Conservation (phyloP, 495 filamentous ascomycete species). For the Xylona heveae region DNA sequence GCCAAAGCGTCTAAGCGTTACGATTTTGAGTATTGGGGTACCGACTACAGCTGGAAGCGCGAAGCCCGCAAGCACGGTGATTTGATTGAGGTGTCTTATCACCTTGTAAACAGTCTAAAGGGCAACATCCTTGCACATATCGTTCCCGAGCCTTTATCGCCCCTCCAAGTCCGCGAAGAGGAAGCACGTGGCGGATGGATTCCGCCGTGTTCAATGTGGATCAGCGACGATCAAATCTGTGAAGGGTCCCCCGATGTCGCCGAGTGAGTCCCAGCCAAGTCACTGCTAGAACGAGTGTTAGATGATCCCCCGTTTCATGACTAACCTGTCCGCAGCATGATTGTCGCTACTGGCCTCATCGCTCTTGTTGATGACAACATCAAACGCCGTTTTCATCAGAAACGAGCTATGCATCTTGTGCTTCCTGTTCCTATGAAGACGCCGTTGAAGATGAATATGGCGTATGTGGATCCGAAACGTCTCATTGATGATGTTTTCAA, state of each 20-base stretch:
- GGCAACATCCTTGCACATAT: slow-evolving; percentile 56
- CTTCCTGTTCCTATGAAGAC: slow-evolving; percentile 32
- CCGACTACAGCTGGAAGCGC: slow-evolving; percentile 69
- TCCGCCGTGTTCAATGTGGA: slow-evolving; percentile 74
- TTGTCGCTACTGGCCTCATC: slow-evolving; percentile 78
- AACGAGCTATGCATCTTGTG: slow-evolving; percentile 33
- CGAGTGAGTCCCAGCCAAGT: slow-evolving; percentile 49
- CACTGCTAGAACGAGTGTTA: slow-evolving; percentile 1
- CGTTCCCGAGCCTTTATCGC: slow-evolving; percentile 55
- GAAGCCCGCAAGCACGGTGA: slow-evolving; percentile 38
- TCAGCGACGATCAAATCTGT: slow-evolving; percentile 49
- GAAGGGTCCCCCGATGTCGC: slow-evolving; percentile 56
- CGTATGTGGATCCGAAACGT: slow-evolving; percentile 45
- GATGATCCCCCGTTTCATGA: not conserved
- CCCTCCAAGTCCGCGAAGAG: slow-evolving; percentile 48
- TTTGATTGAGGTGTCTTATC: slow-evolving; percentile 45
- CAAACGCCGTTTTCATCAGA: slow-evolving; percentile 52
- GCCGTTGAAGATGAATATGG: slow-evolving; percentile 38
- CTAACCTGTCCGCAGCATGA: slow-evolving; percentile 41
- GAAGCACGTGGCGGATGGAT: slow-evolving; percentile 73
- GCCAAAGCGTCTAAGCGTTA: slow-evolving; percentile 54
- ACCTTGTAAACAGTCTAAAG: slow-evolving; percentile 47
- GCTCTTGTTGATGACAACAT: slow-evolving; percentile 86
- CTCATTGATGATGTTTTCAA: slow-evolving; percentile 66
- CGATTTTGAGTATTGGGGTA: slow-evolving; percentile 83